Evolutionary conservation across 495 filamentous ascomycete species (phyloP), one percentile per base, ranked within the genome.

Genomic region (Aspergillus bridgeri): DNA sequence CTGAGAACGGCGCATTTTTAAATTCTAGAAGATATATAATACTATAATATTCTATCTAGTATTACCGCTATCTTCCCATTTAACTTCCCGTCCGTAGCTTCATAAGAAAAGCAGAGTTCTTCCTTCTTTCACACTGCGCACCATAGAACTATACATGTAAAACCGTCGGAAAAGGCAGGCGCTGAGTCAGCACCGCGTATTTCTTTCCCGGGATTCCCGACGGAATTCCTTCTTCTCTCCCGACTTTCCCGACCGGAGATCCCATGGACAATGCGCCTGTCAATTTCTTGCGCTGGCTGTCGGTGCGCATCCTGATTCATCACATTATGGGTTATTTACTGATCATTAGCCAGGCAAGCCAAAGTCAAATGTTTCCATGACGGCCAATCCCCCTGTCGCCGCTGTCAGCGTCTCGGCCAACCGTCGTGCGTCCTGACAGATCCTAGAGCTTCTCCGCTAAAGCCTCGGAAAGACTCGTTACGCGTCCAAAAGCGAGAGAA

Each of bases 341-440:
- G 20, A 20, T 11, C 4, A 48, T 17, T 51, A 11, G 2, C 17
- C 45, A 76, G 72, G 15, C 69, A 69, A 57, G 70, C 75, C 33
- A 78, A 78, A 48, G 73, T 78, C 48, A 78, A 76, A 59, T 78
- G 75, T 33, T 48, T 73, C 4, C 73, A 78, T 64, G 65, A 75
- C 15, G 73, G 75, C 25, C 66, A 60, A 3, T 67, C 75, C 0
- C 75, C 75, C 1, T 78, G 75, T 57, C 72, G 63, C 20, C 71
- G 75, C 42, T 78, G 75, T 20, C 57, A 66, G 25, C 68, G 64
- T 19, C 50, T 58, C n/a, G 69, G 69, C 27, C 55, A 52, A 6
- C 51, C 59, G 7, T 48, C 29, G 11, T 78, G 75, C 45, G 45
- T 52, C 13, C 56, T 78, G 7, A 72, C 75, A 27, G 72, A 76